Conservation (phyloP, 1,139 yeast genomes). For the Blastobotrys apis region DNA sequence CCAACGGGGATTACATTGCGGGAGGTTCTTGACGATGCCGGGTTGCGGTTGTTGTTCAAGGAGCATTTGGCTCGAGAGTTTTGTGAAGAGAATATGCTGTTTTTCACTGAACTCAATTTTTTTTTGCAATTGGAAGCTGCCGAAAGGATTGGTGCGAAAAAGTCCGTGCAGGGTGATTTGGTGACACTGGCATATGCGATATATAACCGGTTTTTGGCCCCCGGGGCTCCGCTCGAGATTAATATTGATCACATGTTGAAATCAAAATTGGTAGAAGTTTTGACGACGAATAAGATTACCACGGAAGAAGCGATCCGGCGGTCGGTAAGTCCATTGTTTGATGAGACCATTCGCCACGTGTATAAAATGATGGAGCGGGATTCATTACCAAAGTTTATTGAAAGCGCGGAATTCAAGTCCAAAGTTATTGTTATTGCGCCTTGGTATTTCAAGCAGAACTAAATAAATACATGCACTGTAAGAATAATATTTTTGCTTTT, state of each 20-base stretch:
- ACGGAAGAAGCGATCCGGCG: slow-evolving; percentile 36
- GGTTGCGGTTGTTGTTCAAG: slow-evolving; percentile 63
- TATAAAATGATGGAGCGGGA: slow-evolving; percentile 65
- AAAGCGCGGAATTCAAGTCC: slow-evolving; percentile 35
- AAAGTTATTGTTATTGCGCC: slow-evolving; percentile 9
- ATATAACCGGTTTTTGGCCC: slow-evolving; percentile 62
- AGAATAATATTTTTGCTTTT: too few relatives aligned
- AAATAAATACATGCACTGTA: background rate
- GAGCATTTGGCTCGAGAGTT: slow-evolving; percentile 57
- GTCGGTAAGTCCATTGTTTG: slow-evolving; percentile 34
- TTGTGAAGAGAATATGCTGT: slow-evolving; percentile 75
- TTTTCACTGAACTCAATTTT: slow-evolving; percentile 56
- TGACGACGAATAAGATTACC: slow-evolving; percentile 1
- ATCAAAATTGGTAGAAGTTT: slow-evolving; percentile 40
- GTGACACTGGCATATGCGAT: slow-evolving; percentile 52
- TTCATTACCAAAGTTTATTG: slow-evolving; percentile 66
- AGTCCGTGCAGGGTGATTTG: slow-evolving; percentile 32
- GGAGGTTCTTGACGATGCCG: slow-evolving; percentile 68
- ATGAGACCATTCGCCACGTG: slow-evolving; percentile 34
- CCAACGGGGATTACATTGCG: slow-evolving; percentile 35
- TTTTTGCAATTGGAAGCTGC: slow-evolving; percentile 28
- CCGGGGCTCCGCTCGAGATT: slow-evolving; percentile 65
- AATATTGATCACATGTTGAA: slow-evolving; percentile 63
- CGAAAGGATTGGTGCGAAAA: slow-evolving; percentile 29
- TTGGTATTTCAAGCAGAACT: slow-evolving; percentile 2